Evolutionary conservation across 2,329 filamentous ascomycete species (phyloP), one percentile per base, ranked within the genome.

Genomic region (Epichloe festucae): DNA sequence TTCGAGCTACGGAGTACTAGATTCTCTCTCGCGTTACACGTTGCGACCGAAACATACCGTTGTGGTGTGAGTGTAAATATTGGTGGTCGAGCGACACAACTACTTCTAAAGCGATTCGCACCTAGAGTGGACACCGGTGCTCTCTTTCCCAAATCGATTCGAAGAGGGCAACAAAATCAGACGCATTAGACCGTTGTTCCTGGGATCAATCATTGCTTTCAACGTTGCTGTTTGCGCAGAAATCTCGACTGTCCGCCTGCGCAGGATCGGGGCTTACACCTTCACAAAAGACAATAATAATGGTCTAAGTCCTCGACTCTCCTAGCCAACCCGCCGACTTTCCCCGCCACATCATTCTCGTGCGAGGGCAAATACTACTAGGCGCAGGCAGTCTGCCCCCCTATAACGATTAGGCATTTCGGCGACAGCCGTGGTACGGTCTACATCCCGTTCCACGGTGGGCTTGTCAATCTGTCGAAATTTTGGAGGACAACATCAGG

Each of bases 361-460:
- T 50, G 50, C 47, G 43, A 50, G 53, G 52, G 41, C 35, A 58
- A 27, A 53, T 50, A 39, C 48, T 38, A 46, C 27, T 34, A 36
- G 47, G 36, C 36, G 15, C 46, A 19, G 53, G 31, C 31, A 31
- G 34, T 51, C 50, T 49, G 51, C 6, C 23, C 47, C 43, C 12
- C 39, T 48, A 7, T 6, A 41, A 35, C 31, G 19, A 44, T 15
- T 57, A 57, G 53, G 60, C 60, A 62, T 56, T 56, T 59, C 50
- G 53, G 63, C 51, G 60, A 58, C 57, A 45, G 56, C 59, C 65
- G 63, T 67, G 63, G 62, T 62, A 65, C 64, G 66, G 70, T 73
- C 68, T 59, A 66, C 69, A 59, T 59, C 54, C 61, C 62, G 66
- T 70, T 62, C 59, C 63, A 70, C 67, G 62, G 58, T 45, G 48